Base-by-base conservation (phyloP, 1,139 yeast genomes). In the Magnusiomyces sp. region DNA sequence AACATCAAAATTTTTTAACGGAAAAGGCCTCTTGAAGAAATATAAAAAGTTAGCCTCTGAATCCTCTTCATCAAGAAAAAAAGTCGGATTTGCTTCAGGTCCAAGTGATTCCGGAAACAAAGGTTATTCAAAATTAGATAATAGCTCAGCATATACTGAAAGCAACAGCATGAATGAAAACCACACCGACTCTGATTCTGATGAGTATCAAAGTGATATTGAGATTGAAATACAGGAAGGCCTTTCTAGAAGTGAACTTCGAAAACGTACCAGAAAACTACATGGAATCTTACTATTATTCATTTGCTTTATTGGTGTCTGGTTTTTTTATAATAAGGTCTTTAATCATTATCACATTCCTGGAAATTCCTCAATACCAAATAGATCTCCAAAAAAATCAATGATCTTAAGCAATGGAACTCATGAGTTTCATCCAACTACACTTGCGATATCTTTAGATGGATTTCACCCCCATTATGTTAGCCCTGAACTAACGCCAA, bases 401-500 rank as follows among this genome's bases (percentile, higher is more conserved):
- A 23, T 23, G 29, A 47, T 67, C 1, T 59, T 78, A 23, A 68
- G 74, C 19, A 89, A 89, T 62, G 86, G 92, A 2, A 86, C 96
- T 0, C 81, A 80, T 55, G 69, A 70, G 1, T 88, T 82, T 65
- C 72, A 81, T 57, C 87, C 94, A 19, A 80, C 95, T 2, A 89
- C 97, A 0, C 67, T 89, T 1, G 65, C 88, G 49, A 71, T 89
- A 1, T 86, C 95, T 0, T 65, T 89, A 40, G 96, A 86, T 62
- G 96, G 96, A 11, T 85, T 89, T 66, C 95, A 89, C 63, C 97
- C 97, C 9, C 94, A 87, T 61, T 86, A 87, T 62, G 78, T 89
- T n/a, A 80, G 81, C 27, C 63, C 75, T 5, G 70, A 73, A 19
- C 61, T 74, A 40, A 89, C 96, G 0, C 97, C 97, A 0, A 71